These are phyloP conservation scores for Mallotus repandus DNA, from an alignment of 441 rosid genomes.

Conservation along the genomic window DNA sequence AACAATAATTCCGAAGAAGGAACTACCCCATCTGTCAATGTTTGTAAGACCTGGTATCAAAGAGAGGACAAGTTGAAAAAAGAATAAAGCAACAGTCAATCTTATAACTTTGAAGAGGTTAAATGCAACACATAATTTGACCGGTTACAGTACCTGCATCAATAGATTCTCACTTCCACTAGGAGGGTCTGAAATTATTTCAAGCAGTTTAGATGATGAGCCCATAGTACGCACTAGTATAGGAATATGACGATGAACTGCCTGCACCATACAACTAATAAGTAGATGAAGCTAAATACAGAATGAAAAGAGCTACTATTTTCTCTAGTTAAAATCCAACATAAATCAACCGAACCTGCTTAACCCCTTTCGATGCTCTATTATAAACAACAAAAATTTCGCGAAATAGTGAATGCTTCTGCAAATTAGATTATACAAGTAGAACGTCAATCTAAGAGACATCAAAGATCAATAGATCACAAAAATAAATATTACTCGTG, in stretches of 20 bases:
- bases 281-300: slow-evolving; percentile 26
- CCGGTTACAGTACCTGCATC: slow-evolving; percentile 60
- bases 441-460: slow-evolving; percentile 14
- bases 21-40: slow-evolving; percentile 76
- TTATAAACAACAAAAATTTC: slow-evolving; percentile 71
- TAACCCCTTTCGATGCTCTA: slow-evolving; percentile 65
- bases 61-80: slow-evolving; percentile 15
- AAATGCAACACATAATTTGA: slow-evolving; percentile 19
- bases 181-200: slow-evolving; percentile 93
- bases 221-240: slow-evolving; percentile 98
- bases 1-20: slow-evolving; percentile 83
- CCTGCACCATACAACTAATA: slow-evolving; percentile 54
- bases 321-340: background rate
- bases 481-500: background rate
- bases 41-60: slow-evolving; percentile 75
- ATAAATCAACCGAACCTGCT: slow-evolving; percentile 59
- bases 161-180: slow-evolving; percentile 88
- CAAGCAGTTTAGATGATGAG: slow-evolving; percentile 83
- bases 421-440: slow-evolving; percentile 37
- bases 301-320: slow-evolving; percentile 16
- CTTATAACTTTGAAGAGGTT: slow-evolving; percentile 20
- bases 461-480: background rate
- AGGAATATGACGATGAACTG: slow-evolving; percentile 87
- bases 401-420: slow-evolving; percentile 91
- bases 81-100: slow-evolving; percentile 20